Evolutionary conservation across 176 grass and related monocot genomes (phyloP).

Genomic region (Guadua angustifolia): DNA sequence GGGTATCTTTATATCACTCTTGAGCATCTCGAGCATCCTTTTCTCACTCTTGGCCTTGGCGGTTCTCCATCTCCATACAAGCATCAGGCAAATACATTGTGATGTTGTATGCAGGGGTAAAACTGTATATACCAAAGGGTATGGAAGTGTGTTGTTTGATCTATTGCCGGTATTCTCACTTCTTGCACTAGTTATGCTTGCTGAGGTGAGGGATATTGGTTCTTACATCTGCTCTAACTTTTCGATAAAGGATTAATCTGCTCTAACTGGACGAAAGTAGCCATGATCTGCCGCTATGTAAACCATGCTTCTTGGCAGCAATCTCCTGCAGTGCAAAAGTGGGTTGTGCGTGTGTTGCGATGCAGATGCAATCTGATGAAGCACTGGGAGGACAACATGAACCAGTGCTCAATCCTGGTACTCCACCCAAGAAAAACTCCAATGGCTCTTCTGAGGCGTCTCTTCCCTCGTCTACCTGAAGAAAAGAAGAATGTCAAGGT

Average conservation of each 20-base stretch:
- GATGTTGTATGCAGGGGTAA: no score
- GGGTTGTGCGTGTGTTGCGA: not conserved
- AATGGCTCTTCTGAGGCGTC: not conserved
- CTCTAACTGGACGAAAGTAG: constrained; percentile 40
- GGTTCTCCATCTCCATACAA: no score
- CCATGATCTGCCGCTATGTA: not conserved
- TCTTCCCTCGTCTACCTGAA: not conserved
- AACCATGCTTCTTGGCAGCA: not conserved
- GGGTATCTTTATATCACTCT: no score
- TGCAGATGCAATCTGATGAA: not conserved
- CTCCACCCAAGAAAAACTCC: not conserved
- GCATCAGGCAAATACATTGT: no score
- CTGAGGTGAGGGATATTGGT: not conserved
- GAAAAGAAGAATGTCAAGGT: not conserved
- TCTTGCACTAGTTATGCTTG: not conserved
- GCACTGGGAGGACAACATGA: constrained; percentile 4
- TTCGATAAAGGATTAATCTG: not conserved
- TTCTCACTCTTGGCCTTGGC: no score
- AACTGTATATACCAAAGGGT: no score
- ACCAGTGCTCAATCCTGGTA: constrained; percentile 1
- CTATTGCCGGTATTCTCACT: not conserved
- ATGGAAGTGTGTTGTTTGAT: not conserved
- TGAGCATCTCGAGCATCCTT: no score
- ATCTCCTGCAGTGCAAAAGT: not conserved
- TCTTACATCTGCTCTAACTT: not conserved